Evolutionary conservation across 495 filamentous ascomycete species (phyloP).

Genomic region (Parathielavia hyrcaniae): DNA sequence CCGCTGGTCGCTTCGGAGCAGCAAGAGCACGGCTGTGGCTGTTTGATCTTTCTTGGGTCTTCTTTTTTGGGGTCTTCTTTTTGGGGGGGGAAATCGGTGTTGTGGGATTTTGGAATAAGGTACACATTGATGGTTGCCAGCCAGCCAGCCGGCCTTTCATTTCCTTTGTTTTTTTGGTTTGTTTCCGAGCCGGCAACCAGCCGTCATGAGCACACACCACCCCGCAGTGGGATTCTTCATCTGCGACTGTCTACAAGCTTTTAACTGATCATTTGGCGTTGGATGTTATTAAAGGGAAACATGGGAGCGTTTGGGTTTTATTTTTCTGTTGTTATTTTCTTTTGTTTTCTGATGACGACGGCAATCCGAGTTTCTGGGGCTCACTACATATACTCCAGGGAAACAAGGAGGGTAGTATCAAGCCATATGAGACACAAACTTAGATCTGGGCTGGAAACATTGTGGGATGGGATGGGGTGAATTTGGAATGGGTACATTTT

Average conservation of each 20-base stretch:
- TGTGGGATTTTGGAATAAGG: not conserved
- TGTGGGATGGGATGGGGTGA: not conserved
- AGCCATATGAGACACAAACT: not conserved
- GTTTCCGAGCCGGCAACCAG: not conserved
- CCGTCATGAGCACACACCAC: slow-evolving; percentile 9
- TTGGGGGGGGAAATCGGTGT: not conserved
- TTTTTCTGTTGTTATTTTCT: not conserved
- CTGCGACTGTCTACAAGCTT: slow-evolving; percentile 2
- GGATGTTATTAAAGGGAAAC: not conserved
- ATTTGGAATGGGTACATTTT: not conserved
- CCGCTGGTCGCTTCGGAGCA: slow-evolving; percentile 25
- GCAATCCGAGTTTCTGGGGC: slow-evolving; percentile 3
- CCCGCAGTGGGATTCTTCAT: not conserved
- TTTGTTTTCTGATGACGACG: slow-evolving; percentile 10
- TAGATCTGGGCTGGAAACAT: not conserved
- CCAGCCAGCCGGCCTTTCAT: not conserved
- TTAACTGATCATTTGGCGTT: slow-evolving; percentile 2
- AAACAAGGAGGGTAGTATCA: not conserved
- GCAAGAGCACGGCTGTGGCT: slow-evolving; percentile 22
- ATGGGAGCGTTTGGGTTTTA: slow-evolving; percentile 1
- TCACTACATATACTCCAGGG: not conserved
- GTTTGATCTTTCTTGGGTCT: slow-evolving; percentile 6
- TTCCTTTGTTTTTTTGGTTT: slow-evolving; percentile 13
- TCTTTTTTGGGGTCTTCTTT: not conserved
- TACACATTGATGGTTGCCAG: not conserved